phyloP scores from a whole-genome alignment of 148 eudicot species.

The Hydrangea macrophylla region DNA sequence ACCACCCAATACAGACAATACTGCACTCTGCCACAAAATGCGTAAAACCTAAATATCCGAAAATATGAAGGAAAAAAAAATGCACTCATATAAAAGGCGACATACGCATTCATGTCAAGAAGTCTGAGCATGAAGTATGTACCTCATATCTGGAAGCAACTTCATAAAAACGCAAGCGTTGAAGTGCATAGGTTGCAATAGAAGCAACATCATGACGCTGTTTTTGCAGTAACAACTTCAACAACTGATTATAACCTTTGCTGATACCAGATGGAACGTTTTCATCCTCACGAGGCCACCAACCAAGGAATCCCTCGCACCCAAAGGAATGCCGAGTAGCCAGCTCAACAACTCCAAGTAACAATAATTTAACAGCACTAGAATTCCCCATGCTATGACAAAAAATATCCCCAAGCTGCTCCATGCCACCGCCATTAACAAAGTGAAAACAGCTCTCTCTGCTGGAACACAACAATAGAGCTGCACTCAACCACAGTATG shows the following conservation, averaged over 20 bases:
- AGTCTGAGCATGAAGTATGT: constrained; percentile 18
- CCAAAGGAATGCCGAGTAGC: constrained; percentile 83
- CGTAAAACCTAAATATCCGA: constrained; percentile 16
- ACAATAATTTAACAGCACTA: constrained; percentile 53
- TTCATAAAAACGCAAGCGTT: constrained; percentile 87
- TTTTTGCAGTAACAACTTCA: constrained; percentile 77
- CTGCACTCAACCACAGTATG: constrained; percentile 71
- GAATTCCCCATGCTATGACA: constrained; percentile 40
- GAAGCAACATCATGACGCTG: constrained; percentile 87
- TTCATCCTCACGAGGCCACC: constrained; percentile 98
- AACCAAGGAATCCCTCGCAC: constrained; percentile 94
- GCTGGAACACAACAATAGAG: constrained; percentile 71
- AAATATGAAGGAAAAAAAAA: background rate
- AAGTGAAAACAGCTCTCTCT: constrained; percentile 90
- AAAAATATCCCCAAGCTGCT: constrained; percentile 58
- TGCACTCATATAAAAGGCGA: background rate
- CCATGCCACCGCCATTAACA: constrained; percentile 84
- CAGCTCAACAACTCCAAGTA: constrained; percentile 88
- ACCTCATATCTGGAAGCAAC: constrained; percentile 95
- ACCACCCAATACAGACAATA: constrained; percentile 61
- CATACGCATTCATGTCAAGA: background rate
- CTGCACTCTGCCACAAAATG: constrained; percentile 55
- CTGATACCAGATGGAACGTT: constrained; percentile 66
- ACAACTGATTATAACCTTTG: constrained; percentile 79
- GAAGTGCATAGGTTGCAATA: constrained; percentile 78